Evolutionary conservation across 345 rosid species (phyloP).

Genomic region (Populus simonii): DNA sequence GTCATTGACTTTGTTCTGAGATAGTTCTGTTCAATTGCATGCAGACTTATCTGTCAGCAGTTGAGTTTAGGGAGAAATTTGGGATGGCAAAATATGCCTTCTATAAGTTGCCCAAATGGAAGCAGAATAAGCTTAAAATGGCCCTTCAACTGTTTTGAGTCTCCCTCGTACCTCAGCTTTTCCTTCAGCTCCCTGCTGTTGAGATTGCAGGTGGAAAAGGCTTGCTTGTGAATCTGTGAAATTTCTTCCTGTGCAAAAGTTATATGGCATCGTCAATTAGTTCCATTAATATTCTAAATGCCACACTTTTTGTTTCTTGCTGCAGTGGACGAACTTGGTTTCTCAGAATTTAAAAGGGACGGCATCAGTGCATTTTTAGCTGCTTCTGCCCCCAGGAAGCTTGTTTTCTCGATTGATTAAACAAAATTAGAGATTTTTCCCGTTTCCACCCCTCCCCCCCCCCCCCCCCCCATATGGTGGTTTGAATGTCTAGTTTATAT

Average conservation of each 20-base stretch:
- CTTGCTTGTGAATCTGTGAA: constrained; percentile 31
- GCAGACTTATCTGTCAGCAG: constrained; percentile 74
- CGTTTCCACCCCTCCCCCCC: neutral
- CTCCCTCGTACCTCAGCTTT: constrained; percentile 23
- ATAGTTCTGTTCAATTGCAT: constrained; percentile 5
- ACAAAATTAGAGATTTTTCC: constrained; percentile 15
- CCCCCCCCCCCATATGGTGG: constrained; percentile 10
- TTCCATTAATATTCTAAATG: constrained; percentile 10
- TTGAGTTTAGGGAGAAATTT: constrained; percentile 84
- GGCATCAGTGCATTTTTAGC: constrained; percentile 84
- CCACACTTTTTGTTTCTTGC: constrained; percentile 8
- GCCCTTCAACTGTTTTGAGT: constrained; percentile 71
- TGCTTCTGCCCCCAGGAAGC: constrained; percentile 78
- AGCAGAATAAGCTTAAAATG: constrained; percentile 97
- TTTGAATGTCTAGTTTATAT: constrained; percentile 4
- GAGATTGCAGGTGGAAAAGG: constrained; percentile 39
- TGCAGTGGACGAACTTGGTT: constrained; percentile 37
- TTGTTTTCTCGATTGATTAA: constrained; percentile 26
- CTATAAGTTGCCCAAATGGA: constrained; percentile 92
- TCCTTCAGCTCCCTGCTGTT: constrained; percentile 27
- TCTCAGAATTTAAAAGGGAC: constrained; percentile 53
- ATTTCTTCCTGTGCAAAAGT: constrained; percentile 10
- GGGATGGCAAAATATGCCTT: constrained; percentile 81
- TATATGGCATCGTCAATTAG: neutral
- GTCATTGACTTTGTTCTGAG: neutral